Base-by-base conservation (phyloP, 2,329 filamentous ascomycete species). In the Clonostachys sp. region DNA sequence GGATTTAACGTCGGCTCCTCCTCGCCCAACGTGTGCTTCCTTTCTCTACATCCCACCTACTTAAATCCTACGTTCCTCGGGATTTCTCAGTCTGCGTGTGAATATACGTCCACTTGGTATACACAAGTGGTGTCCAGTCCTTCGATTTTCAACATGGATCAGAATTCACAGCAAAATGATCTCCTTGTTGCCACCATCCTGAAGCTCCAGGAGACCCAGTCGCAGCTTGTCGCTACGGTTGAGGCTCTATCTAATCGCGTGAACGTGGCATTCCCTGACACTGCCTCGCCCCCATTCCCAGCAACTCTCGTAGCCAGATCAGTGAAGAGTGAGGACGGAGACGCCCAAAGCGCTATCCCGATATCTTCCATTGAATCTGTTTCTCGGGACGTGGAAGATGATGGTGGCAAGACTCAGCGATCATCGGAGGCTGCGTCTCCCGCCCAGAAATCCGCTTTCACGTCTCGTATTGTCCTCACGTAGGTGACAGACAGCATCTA, bases 381-480 rank as follows among this genome's bases (percentile, higher is more conserved):
- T 8, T 24, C 41, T 10, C 42, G 47, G n/a, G 18, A 42, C 18
- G 12, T 35, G 8, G 16, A 35, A 12, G 34, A 38, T 35, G 35
- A 43, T n/a, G 9, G 24, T 30, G 24, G 24, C 24, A 30, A 30
- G 24, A 30, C 9, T 30, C 24, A 30, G 24, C 24, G 24, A 30
- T 30, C 24, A 30, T 55, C 57, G 12, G 51, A 49, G 5, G 41
- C 65, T 9, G 51, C 58, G 7, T 59, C 63, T 12, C 51, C 62
- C 5, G 59, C 57, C 16, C 64, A 70, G 52, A 72, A 72, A 50
- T 65, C 74, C 6, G 67, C 65, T 5, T 73, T 78, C 51, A 74
- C 75, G 10, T 78, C 76, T 45, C 74, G 77, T 17, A 80, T 81
- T 50, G 70, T 80, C 51, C 67, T 81, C 51, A 81, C 77, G 75